A percentile compares a stretch with the other conserved stretches of the same genome.
These are phyloP conservation scores for Hansenula sp. DNA, from an alignment of 1,139 yeast genomes.

Conservation along the genomic window DNA sequence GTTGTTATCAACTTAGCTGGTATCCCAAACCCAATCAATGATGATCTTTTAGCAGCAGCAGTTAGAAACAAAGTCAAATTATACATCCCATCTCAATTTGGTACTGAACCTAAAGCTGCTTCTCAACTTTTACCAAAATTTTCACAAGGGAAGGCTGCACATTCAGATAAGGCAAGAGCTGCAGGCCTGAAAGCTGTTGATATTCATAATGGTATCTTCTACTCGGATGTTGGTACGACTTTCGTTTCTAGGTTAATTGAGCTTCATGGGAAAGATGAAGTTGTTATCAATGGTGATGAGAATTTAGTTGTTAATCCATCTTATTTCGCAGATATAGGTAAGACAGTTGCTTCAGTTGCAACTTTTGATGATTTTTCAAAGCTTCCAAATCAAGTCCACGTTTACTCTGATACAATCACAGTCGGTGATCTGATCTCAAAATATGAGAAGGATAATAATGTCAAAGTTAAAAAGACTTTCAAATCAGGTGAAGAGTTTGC, in stretches of 20 bases:
- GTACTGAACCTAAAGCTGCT: slow-evolving; percentile 36
- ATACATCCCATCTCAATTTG: slow-evolving; percentile 63
- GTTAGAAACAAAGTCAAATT: slow-evolving; percentile 42
- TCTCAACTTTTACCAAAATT: slow-evolving; percentile 32
- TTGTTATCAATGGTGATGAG: slow-evolving; percentile 41
- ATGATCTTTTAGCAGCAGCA: slow-evolving; percentile 33
- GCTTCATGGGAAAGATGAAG: no score
- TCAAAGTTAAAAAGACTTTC: slow-evolving; percentile 30
- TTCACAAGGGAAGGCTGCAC: slow-evolving; percentile 35
- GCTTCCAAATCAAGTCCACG: slow-evolving; percentile 43
- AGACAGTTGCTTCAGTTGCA: slow-evolving; percentile 39
- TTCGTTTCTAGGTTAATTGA: no score
- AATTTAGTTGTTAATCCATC: slow-evolving; percentile 32
- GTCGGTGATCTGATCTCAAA: slow-evolving; percentile 35
- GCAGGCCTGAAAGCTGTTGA: slow-evolving; percentile 52
- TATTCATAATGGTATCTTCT: slow-evolving; percentile 40
- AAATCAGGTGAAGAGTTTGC: slow-evolving; percentile 31
- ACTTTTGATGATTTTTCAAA: slow-evolving; percentile 32
- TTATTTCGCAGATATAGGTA: slow-evolving; percentile 44
- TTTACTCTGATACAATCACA: slow-evolving; percentile 39
- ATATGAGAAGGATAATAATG: slow-evolving; percentile 39
- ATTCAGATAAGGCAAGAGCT: slow-evolving; percentile 37
- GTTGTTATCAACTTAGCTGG: slow-evolving; percentile 45
- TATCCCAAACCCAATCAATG: slow-evolving; percentile 26
- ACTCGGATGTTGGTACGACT: slow-evolving; percentile 23